phyloP scores from a whole-genome alignment of 1,139 yeast genomes.

The Barnettozyma hawaiiensis region DNA sequence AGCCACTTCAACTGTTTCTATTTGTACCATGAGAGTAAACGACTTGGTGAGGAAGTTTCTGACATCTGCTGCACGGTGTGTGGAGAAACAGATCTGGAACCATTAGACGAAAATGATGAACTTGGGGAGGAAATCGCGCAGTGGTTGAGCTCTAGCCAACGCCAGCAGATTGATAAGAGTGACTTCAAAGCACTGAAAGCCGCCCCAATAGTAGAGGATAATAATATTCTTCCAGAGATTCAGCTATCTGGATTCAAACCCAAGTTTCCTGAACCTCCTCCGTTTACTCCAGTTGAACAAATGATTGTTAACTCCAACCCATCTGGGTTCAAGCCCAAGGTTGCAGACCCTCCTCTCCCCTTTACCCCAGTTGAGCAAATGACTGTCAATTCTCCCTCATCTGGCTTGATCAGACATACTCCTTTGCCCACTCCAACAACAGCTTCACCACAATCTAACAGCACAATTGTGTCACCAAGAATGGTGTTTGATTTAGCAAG shows the following conservation, averaged over 20 bases:
- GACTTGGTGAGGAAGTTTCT: slow-evolving; percentile 5
- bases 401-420: slow-evolving; percentile 15
- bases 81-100: slow-evolving; percentile 4
- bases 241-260: slow-evolving; percentile 9
- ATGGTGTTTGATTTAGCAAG: slow-evolving; percentile 17
- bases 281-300: slow-evolving; percentile 22
- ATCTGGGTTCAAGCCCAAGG: slow-evolving; percentile 15
- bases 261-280: slow-evolving; percentile 6
- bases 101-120: background rate
- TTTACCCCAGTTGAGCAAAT: slow-evolving; percentile 22
- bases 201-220: too few relatives aligned
- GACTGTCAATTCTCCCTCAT: slow-evolving; percentile 11
- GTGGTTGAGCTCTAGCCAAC: too few relatives aligned
- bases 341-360: slow-evolving; percentile 12
- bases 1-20: slow-evolving; percentile 27
- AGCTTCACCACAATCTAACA: background rate
- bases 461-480: slow-evolving; percentile 3
- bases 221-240: slow-evolving; percentile 1
- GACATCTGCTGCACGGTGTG: slow-evolving; percentile 3
- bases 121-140: too few relatives aligned
- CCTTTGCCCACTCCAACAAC: background rate
- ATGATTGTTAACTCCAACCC: slow-evolving; percentile 15
- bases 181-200: background rate
- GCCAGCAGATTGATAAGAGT: background rate
- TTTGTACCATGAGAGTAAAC: slow-evolving; percentile 5